A percentile compares a stretch with the other conserved stretches of the same genome.
phyloP scores from a whole-genome alignment of 2,329 filamentous ascomycete genomes.

The Ceratocystis destructans region DNA sequence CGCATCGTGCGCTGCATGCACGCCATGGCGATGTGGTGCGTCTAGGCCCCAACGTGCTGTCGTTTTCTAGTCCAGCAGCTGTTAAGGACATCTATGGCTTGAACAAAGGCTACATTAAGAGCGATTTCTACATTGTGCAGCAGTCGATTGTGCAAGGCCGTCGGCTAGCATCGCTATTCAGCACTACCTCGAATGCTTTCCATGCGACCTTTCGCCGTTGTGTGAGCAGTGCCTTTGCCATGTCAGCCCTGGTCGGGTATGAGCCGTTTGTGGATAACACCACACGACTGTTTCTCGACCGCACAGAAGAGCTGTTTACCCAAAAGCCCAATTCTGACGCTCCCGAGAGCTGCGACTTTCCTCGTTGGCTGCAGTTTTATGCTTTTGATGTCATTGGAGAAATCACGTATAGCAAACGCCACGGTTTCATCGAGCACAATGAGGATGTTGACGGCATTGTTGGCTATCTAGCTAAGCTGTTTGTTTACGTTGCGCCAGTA shows the following conservation, averaged over 20 bases:
- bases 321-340: constrained; percentile 23
- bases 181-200: constrained; percentile 59
- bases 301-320: constrained; percentile 44
- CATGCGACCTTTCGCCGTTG: constrained; percentile 61
- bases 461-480: constrained; percentile 46
- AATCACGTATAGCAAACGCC: constrained; percentile 59
- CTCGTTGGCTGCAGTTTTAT: constrained; percentile 63
- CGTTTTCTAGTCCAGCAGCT: constrained; percentile 59
- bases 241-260: constrained; percentile 63
- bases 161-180: constrained; percentile 59
- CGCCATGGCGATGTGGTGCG: constrained; percentile 62
- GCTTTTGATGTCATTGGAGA: constrained; percentile 73
- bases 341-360: constrained; percentile 45
- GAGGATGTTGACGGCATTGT: constrained; percentile 65
- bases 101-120: constrained; percentile 71
- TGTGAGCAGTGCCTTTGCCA: constrained; percentile 64
- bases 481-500: constrained; percentile 59
- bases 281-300: constrained; percentile 53
- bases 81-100: constrained; percentile 67
- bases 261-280: constrained; percentile 70
- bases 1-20: constrained; percentile 52
- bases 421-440: constrained; percentile 63
- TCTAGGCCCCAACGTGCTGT: constrained; percentile 58
- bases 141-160: constrained; percentile 56
- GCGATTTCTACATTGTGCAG: constrained; percentile 69